Conservation (phyloP, 2,329 filamentous ascomycete species). For the Thermoascus crustaceus region DNA sequence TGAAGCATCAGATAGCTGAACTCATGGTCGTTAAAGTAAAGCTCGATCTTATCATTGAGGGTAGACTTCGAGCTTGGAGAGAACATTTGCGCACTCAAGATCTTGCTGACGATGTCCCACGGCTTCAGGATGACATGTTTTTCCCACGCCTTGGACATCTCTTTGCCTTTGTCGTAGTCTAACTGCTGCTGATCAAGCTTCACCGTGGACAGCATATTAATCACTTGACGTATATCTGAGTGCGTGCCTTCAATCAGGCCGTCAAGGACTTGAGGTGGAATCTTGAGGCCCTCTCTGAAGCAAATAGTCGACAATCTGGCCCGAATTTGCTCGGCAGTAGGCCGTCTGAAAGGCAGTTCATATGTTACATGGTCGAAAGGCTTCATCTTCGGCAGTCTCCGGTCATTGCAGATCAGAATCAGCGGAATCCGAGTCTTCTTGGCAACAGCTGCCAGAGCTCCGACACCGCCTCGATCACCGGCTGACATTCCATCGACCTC, state of each 20-base stretch:
- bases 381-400: slow-evolving; percentile 91
- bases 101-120: slow-evolving; percentile 95
- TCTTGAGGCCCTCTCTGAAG: slow-evolving; percentile 79
- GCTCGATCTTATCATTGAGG: slow-evolving; percentile 93
- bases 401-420: slow-evolving; percentile 97
- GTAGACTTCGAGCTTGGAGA: slow-evolving; percentile 72
- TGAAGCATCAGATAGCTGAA: slow-evolving; percentile 97
- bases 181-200: slow-evolving; percentile 78
- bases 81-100: slow-evolving; percentile 82
- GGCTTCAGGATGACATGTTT: slow-evolving; percentile 95
- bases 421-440: slow-evolving; percentile 92
- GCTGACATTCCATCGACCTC: slow-evolving; percentile 99
- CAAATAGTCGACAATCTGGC: slow-evolving; percentile 93
- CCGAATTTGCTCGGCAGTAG: slow-evolving; percentile 82
- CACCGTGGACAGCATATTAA: slow-evolving; percentile 95
- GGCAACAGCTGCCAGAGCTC: slow-evolving; percentile 86
- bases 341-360: slow-evolving; percentile 79
- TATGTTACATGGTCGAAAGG: slow-evolving; percentile 83
- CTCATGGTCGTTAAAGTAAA: slow-evolving; percentile 99
- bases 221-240: slow-evolving; percentile 93
- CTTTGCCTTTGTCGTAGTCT: slow-evolving; percentile 76
- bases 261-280: slow-evolving; percentile 76
- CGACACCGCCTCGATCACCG: slow-evolving; percentile 90
- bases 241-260: slow-evolving; percentile 91
- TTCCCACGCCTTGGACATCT: slow-evolving; percentile 97